Evolutionary conservation across 768 basidiomycete species (phyloP).

Genomic region (Melanogaster broomeanus): DNA sequence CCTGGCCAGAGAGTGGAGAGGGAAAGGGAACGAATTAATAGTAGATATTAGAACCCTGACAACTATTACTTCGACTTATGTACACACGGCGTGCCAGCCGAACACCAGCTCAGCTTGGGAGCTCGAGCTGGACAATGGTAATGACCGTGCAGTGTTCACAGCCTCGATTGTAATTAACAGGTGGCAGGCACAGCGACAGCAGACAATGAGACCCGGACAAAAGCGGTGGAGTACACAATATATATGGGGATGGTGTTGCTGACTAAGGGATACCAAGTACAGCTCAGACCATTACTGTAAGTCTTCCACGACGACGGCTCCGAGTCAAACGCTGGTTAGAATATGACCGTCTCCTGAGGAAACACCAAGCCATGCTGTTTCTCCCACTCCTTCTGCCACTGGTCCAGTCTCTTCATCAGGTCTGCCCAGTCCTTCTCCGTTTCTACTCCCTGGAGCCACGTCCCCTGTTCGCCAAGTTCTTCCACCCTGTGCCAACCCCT

Average conservation of each 20-base stretch:
- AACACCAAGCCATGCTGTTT: constrained; percentile 19
- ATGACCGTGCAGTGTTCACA: not conserved
- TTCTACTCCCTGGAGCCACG: constrained; percentile 51
- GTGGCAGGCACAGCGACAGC: not conserved
- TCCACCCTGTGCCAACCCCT: constrained; percentile 49
- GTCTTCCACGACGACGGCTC: too few relatives aligned
- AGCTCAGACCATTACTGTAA: too few relatives aligned
- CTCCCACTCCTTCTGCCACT: constrained; percentile 58
- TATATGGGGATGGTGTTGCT: not conserved
- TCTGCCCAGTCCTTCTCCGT: constrained; percentile 54
- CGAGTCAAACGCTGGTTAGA: constrained; percentile 1
- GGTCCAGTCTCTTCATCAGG: constrained; percentile 47
- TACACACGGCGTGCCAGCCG: constrained; percentile 15
- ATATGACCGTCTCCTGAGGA: constrained; percentile 4
- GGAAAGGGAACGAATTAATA: not conserved
- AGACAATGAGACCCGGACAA: constrained; percentile 1
- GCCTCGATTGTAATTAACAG: not conserved
- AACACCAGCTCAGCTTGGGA: not conserved
- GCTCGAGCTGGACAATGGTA: not conserved
- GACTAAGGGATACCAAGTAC: not conserved
- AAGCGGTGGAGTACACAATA: too few relatives aligned
- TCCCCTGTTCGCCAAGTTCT: constrained; percentile 35
- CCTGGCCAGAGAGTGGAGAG: not conserved
- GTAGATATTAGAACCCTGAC: not conserved
- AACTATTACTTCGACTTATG: constrained; percentile 4